A percentile compares a stretch with the other conserved stretches of the same genome.
Evolutionary conservation across 257 asterid genomes (phyloP).

Genomic region (Cynanchum wilfordii): DNA sequence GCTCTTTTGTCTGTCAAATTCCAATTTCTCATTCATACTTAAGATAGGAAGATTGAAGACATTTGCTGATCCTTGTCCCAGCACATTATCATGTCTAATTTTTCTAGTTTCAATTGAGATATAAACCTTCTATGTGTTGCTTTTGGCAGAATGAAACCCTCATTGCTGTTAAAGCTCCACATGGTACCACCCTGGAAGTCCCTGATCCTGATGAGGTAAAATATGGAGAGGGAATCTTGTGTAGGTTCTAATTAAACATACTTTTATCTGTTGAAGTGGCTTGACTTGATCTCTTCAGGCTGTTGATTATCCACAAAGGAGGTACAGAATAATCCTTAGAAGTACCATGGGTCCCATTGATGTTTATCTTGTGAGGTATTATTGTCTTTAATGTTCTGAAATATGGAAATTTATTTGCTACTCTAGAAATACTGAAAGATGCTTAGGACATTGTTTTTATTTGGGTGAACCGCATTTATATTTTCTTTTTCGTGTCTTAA

Average conservation of each 20-base stretch:
- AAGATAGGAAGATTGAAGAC: not conserved
- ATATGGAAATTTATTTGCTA: not conserved
- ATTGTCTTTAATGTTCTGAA: conserved; percentile 3
- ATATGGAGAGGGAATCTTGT: conserved; percentile 17
- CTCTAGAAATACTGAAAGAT: not conserved
- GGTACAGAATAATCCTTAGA: conserved; percentile 91
- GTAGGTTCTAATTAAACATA: conserved; percentile 14
- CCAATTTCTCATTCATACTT: not conserved
- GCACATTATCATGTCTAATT: not conserved
- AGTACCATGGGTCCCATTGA: conserved; percentile 98
- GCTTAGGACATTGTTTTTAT: not conserved
- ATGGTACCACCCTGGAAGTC: conserved; percentile 94
- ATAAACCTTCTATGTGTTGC: not conserved
- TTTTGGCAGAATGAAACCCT: conserved; percentile 78
- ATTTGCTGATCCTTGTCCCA: not conserved
- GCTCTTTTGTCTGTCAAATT: not conserved
- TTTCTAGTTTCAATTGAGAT: not conserved
- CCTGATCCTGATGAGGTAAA: conserved; percentile 96
- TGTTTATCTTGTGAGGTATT: conserved; percentile 91
- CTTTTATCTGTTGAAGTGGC: conserved; percentile 19
- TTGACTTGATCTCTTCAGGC: conserved; percentile 39
- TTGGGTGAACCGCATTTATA: not conserved
- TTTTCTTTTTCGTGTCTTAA: not conserved
- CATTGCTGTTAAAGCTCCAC: conserved; percentile 94
- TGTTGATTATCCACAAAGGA: conserved; percentile 87